A percentile compares a stretch with the other conserved stretches of the same genome.
Evolutionary conservation across 2,329 filamentous ascomycete genomes (phyloP).

Genomic region (Didymella sp.): DNA sequence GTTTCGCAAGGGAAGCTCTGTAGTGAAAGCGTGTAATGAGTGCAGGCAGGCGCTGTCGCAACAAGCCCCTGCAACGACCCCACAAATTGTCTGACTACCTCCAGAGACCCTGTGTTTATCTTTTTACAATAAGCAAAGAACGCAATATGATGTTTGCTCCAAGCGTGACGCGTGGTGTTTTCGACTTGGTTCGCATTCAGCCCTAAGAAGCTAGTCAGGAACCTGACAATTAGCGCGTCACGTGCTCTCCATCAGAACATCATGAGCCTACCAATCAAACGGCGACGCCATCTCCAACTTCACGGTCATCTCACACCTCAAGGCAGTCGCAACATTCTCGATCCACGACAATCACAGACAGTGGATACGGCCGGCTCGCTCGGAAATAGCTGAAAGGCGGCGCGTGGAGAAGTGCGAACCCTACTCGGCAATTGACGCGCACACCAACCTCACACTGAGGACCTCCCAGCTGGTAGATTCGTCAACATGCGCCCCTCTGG

Average conservation of each 20-base stretch:
- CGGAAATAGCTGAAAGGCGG: constrained; percentile 10
- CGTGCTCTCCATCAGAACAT: constrained; percentile 36
- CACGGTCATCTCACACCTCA: constrained; percentile 5
- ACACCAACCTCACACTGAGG: not conserved
- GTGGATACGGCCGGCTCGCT: not conserved
- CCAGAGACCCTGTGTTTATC: not conserved
- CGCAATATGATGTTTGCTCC: not conserved
- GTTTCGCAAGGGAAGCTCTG: not conserved
- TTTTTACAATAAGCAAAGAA: not conserved
- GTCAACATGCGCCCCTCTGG: constrained; percentile 30
- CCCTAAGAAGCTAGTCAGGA: constrained; percentile 12
- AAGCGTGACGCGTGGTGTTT: constrained; percentile 7
- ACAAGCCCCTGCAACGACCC: not conserved
- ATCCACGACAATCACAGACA: not conserved
- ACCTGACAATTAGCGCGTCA: constrained; percentile 21
- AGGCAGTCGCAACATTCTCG: not conserved
- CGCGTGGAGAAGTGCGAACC: constrained; percentile 10
- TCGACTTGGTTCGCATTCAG: constrained; percentile 4
- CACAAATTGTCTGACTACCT: not conserved
- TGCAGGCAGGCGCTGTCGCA: not conserved
- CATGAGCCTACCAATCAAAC: constrained; percentile 35
- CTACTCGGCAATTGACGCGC: constrained; percentile 8
- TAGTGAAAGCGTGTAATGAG: not conserved
- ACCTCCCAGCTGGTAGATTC: not conserved
- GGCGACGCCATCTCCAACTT: constrained; percentile 8